These are phyloP conservation scores for Phlebopus sp. DNA, from an alignment of 1,284 basidiomycete genomes.

Conservation along the genomic window DNA sequence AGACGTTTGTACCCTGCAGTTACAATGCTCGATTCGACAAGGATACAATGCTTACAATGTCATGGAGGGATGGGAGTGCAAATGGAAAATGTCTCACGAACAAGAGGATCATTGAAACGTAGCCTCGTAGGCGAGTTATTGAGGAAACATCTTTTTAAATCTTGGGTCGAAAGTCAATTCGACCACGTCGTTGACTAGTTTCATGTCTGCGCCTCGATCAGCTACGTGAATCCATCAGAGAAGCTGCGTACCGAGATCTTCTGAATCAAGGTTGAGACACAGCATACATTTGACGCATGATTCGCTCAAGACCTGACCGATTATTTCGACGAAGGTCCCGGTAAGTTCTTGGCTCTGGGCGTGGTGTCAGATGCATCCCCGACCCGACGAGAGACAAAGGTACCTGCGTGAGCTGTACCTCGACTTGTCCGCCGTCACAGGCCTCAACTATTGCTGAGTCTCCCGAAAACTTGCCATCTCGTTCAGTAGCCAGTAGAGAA, in stretches of 20 bases:
- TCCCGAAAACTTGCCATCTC: conserved; percentile 45
- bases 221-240: background rate
- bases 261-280: conserved; percentile 58
- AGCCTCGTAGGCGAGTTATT: background rate
- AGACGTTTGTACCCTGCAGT: background rate
- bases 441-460: conserved; percentile 63
- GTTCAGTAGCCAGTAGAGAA: conserved; percentile 6
- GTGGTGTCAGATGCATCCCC: background rate
- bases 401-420: conserved; percentile 51
- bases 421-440: conserved; percentile 71
- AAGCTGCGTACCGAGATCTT: conserved; percentile 52
- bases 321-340: conserved; percentile 69
- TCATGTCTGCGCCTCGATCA: conserved; percentile 49
- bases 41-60: background rate
- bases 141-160: conserved; percentile 52
- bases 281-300: conserved; percentile 62
- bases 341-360: conserved; percentile 47
- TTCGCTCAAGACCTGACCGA: conserved; percentile 65
- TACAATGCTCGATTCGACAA: background rate
- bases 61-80: background rate
- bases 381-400: conserved; percentile 17
- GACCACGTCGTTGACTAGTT: conserved; percentile 62
- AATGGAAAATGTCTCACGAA: background rate
- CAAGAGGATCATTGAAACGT: background rate
- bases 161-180: conserved; percentile 62